phyloP scores from a whole-genome alignment of 345 rosid genomes.

The Gossypium longicalyx region DNA sequence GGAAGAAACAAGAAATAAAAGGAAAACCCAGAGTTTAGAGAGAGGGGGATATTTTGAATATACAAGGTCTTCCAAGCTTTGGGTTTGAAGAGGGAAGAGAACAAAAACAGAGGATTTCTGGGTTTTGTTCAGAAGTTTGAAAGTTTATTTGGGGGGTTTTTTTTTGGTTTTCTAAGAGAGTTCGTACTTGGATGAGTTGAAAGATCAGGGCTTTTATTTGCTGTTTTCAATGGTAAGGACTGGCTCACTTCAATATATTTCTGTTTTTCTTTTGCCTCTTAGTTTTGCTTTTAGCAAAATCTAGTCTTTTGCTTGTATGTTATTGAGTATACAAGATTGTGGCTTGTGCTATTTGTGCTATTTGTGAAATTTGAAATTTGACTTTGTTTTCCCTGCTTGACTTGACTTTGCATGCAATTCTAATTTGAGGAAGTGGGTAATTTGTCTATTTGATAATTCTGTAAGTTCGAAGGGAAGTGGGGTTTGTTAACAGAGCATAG shows the following conservation, averaged over 20 bases:
- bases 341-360: neutral
- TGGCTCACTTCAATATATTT: neutral
- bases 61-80: neutral
- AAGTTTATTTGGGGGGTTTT: neutral
- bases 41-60: constrained; percentile 1
- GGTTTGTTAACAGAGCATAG: neutral
- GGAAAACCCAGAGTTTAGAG: neutral
- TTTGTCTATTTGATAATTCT: neutral
- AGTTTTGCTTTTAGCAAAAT: neutral
- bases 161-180: neutral
- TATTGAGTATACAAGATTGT: constrained; percentile 7
- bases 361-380: constrained; percentile 8
- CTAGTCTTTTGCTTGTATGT: neutral
- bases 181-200: constrained; percentile 27
- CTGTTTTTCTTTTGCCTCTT: neutral
- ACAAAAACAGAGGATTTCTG: constrained; percentile 3
- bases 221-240: constrained; percentile 31
- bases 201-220: constrained; percentile 20
- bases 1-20: neutral
- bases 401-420: constrained; percentile 8
- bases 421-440: neutral
- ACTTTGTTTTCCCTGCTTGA: neutral
- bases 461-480: neutral
- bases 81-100: constrained; percentile 4
- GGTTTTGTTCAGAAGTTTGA: neutral